Percentiles rank a stretch among this genome's conserved stretches.
Evolutionary conservation across 2,329 filamentous ascomycete species (phyloP).

Genomic region (Monosporascus sp.): DNA sequence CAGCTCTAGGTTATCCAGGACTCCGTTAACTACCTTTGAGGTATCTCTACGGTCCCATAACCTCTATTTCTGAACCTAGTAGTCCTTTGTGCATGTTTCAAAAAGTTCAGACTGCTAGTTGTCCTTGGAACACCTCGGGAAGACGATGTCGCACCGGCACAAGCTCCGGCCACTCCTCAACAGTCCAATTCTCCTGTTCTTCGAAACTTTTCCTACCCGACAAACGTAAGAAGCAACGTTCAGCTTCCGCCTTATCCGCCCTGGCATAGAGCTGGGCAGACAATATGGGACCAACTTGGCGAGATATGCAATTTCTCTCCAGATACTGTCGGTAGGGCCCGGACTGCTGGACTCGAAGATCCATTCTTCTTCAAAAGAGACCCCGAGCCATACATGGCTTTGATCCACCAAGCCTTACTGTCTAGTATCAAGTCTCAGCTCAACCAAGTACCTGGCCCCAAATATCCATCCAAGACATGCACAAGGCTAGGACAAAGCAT

Average conservation of each 20-base stretch:
- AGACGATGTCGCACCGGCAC: constrained; percentile 8
- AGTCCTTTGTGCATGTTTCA: constrained; percentile 22
- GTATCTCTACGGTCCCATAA: background rate
- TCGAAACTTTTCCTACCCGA: constrained; percentile 29
- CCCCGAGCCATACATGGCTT: constrained; percentile 10
- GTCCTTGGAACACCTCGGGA: constrained; percentile 14
- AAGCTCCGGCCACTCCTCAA: constrained; percentile 7
- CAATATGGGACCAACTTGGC: constrained; percentile 22
- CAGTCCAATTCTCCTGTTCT: constrained; percentile 12
- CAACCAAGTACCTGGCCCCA: constrained; percentile 3
- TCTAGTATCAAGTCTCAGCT: constrained; percentile 2
- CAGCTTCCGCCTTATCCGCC: constrained; percentile 4
- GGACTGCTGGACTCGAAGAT: constrained; percentile 15
- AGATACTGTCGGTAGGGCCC: constrained; percentile 12
- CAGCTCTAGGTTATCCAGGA: background rate
- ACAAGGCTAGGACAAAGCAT: constrained; percentile 16
- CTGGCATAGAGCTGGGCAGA: constrained; percentile 5
- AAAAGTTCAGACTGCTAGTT: constrained; percentile 19
- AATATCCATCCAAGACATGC: constrained; percentile 8
- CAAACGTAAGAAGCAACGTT: constrained; percentile 10
- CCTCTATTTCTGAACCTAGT: constrained; percentile 14
- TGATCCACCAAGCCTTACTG: constrained; percentile 8
- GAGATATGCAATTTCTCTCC: constrained; percentile 24
- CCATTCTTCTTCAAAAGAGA: constrained; percentile 23
- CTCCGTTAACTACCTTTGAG: too few relatives aligned